phyloP scores from a whole-genome alignment of 139 green algal species.

The Chlamydomonas sp. region DNA sequence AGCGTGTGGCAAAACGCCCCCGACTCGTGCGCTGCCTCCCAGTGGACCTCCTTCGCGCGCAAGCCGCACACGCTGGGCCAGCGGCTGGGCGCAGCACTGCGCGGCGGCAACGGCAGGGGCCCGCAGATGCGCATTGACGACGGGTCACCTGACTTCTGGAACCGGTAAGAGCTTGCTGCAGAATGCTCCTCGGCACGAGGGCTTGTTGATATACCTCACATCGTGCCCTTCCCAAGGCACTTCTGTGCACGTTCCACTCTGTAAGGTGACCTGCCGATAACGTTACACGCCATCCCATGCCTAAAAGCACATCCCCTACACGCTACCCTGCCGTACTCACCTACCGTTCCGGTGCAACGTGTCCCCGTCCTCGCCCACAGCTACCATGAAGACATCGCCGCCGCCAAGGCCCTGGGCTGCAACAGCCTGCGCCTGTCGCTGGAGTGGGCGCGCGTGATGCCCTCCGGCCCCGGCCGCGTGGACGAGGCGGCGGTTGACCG shows the following conservation, averaged over 20 bases:
- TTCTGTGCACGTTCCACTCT: neutral
- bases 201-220: neutral
- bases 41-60: conserved; percentile 58
- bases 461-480: conserved; percentile 50
- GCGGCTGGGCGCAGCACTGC: neutral
- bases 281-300: neutral
- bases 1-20: conserved; percentile 65
- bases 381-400: conserved; percentile 74
- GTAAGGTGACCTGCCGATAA: neutral
- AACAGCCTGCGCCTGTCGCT: conserved; percentile 82
- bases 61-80: neutral
- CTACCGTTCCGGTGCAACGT: neutral
- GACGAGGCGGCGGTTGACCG: conserved; percentile 66
- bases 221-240: neutral
- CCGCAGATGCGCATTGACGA: conserved; percentile 1
- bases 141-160: conserved; percentile 26
- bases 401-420: conserved; percentile 56
- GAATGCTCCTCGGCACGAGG: neutral
- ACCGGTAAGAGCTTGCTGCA: neutral
- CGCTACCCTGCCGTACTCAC: neutral
- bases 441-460: conserved; percentile 82
- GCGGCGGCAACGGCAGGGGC: neutral
- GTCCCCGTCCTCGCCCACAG: conserved; percentile 25
- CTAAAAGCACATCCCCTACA: neutral
- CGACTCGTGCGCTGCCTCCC: conserved; percentile 31